Base-by-base conservation (phyloP, 192 early-diverging fungal species). In the Coemansia furcata region DNA sequence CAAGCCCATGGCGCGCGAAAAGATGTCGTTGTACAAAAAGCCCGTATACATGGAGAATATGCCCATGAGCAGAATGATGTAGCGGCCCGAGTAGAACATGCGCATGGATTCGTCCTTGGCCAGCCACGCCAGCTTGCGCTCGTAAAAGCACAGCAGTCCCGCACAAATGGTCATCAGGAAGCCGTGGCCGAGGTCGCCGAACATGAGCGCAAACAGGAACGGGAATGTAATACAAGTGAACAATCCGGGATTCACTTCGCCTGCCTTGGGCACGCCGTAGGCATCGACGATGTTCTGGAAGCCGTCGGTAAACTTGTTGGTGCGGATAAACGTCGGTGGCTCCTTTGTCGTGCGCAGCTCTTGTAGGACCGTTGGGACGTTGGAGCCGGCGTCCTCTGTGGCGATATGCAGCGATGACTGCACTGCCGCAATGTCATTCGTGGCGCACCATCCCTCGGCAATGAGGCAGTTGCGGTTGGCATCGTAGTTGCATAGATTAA, bases 171-270 rank as follows among this genome's bases (percentile, higher is more conserved):
- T 83, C 83, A 99, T 87, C 46, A 99, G 66, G 38, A 95, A 73
- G 30, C 96, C 98, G 72, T 99, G 98, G 54, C 98, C 98, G 38
- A 97, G 87, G 80, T 99, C 98, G 64, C 98, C 98, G 87, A 99
- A 99, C 98, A 99, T 99, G 63, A 99, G 88, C 50, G 98, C 96
- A 82, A 99, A 99, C 62, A 99, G 78, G 77, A 99, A 99, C n/a
- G 98, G 98, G 85, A 99, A 99, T 0, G 94, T 95, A 44, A 98
- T 97, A 12, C 92, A 74, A 0, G 98, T 98, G 63, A 97, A 99
- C 36, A 99, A 86, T 46, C 95, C 98, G 17, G 98, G 98, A 76
- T 99, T 99, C 66, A 98, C 95, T 84, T 99, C 98, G 65, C 92
- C 88, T 74, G 97, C 97, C 70, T 87, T 88, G 42, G 98, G 94